Evolutionary conservation across 371 early-diverging fungal species (phyloP), one percentile per base, ranked within the genome.

Genomic region (Haplosporangium sp.): DNA sequence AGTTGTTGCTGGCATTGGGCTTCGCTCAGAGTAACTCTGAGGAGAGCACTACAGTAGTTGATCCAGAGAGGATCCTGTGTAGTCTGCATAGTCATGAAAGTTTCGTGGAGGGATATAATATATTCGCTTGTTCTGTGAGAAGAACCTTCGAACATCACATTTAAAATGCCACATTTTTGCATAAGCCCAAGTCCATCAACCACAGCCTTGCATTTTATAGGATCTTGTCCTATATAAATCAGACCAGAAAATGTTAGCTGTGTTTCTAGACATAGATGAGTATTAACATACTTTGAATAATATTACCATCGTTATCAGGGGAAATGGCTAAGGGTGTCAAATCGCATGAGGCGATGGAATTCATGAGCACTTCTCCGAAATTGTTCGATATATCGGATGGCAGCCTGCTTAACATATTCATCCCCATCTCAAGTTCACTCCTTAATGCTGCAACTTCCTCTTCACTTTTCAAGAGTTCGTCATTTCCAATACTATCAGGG

Each of bases 31-130:
- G 85, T 70, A 15, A 88, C 77, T 11, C 61, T 34, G 7, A 87
- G 53, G 47, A 86, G 70, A 11, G 71, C 68, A 7, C 88, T 86
- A 4, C 85, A 69, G 11, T 87, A 58, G 19, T 84, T 64, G 19
- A 86, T 78, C 72, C 77, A 76, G 5, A 85, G 69, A 13, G 86
- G 88, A 6, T 88, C 87, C 8, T 79, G 64, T 3, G 76, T 78
- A 0, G 48, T 20, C 20, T 81, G 75, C 45, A 75, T 55, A 5
- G 57, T 39, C 67, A 72, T 65, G 37, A 75, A 81, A 3, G 69
- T 69, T 17, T 75, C 69, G 45, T 69, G 72, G 20, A 74, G 55
- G 2, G 75, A 64, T 2, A 20, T 27, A 34, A 81, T 63, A 40
- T 65, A 81, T 38, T 67, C 64, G 9, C 39, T 59, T n/a, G 72